Conservation (phyloP, 345 rosid genomes). For the Linum usitatissimum region DNA sequence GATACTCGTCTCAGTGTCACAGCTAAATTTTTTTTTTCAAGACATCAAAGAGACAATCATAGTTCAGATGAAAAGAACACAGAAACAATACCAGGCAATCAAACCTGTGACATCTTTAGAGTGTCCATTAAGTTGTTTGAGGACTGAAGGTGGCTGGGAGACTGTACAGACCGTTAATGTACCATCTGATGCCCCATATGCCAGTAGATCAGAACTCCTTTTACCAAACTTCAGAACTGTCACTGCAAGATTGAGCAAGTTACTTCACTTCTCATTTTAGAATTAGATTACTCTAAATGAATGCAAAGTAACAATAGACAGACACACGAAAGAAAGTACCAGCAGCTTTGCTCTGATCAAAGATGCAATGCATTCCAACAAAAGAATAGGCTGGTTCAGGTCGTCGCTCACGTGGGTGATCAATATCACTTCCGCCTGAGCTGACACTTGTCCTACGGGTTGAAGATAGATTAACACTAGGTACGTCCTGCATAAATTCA, state of each 20-base stretch:
- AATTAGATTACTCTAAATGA: neutral
- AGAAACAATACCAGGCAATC: slow-evolving; percentile 60
- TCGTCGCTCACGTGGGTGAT: slow-evolving; percentile 41
- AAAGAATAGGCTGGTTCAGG: slow-evolving; percentile 84
- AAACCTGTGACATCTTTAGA: slow-evolving; percentile 99
- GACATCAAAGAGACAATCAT: neutral
- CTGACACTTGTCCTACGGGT: slow-evolving; percentile 74
- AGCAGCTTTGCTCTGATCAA: slow-evolving; percentile 89
- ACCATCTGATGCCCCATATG: slow-evolving; percentile 96
- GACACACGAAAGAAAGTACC: slow-evolving; percentile 31
- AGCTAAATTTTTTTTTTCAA: neutral
- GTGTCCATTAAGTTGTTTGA: slow-evolving; percentile 57
- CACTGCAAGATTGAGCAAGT: slow-evolving; percentile 38
- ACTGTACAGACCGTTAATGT: slow-evolving; percentile 71
- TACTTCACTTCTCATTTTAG: slow-evolving; percentile 5
- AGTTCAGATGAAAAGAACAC: slow-evolving; percentile 27
- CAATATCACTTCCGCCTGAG: slow-evolving; percentile 65
- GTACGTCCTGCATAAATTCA: slow-evolving; percentile 45
- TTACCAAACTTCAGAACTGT: slow-evolving; percentile 94
- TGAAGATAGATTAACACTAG: slow-evolving; percentile 46
- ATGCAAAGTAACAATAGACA: neutral
- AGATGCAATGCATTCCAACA: slow-evolving; percentile 95
- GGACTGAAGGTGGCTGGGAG: slow-evolving; percentile 59
- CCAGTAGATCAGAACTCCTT: slow-evolving; percentile 87
- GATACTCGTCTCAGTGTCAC: neutral